phyloP scores from a whole-genome alignment of 2,329 filamentous ascomycete genomes.

The Neonectria ditissima region DNA sequence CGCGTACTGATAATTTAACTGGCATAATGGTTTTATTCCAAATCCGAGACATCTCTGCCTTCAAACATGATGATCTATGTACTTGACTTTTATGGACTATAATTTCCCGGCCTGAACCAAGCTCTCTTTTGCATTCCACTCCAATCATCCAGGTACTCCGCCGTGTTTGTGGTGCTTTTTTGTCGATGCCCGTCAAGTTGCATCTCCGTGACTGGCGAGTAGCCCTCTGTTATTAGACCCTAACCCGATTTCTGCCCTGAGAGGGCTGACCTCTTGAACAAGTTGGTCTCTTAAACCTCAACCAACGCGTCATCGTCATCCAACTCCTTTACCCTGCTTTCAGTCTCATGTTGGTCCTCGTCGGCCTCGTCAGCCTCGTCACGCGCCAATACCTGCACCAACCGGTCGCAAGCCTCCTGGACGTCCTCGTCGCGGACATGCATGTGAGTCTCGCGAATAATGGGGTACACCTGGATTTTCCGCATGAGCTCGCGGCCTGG shows the following conservation, averaged over 20 bases:
- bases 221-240: neutral
- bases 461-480: constrained; percentile 84
- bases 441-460: constrained; percentile 87
- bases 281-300: constrained; percentile 57
- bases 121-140: neutral
- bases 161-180: neutral
- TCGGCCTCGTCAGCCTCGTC: constrained; percentile 70
- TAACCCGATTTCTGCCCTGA: neutral
- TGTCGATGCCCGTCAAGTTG: neutral
- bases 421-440: constrained; percentile 83
- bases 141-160: neutral
- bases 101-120: neutral
- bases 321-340: constrained; percentile 56
- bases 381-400: constrained; percentile 90
- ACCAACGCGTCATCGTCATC: constrained; percentile 67
- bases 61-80: constrained; percentile 10
- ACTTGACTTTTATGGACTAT: constrained; percentile 5
- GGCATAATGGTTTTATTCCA: constrained; percentile 21
- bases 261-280: too few relatives aligned
- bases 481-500: constrained; percentile 81
- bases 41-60: constrained; percentile 1
- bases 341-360: constrained; percentile 50
- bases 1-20: constrained; percentile 13
- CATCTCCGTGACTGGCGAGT: neutral
- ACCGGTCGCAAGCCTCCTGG: constrained; percentile 83